Base-by-base conservation (phyloP, 1,284 basidiomycete species). In the Rhodotorula sp. region DNA sequence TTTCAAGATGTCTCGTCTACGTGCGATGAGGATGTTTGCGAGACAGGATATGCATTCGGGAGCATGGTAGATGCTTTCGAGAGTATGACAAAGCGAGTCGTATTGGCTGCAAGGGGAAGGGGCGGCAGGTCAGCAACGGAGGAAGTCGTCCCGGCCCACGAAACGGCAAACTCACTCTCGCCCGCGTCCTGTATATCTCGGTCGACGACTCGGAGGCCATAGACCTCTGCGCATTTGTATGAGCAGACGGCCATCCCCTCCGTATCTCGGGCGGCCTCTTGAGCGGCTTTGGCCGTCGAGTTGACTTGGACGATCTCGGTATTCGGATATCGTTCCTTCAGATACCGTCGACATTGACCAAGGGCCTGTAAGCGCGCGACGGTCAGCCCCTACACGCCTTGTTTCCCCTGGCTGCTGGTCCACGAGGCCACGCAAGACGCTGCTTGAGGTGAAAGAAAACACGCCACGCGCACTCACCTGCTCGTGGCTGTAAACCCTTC, bases 171-270 rank as follows among this genome's bases (percentile, higher is more conserved):
- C 76, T 67, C 63, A 78, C 78, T 63, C 46, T 56, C 65, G 1
- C 78, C 76, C 2, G 70, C 77, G 47, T 79, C 78, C 62, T 79
- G 78, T 14, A 79, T 78, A 34, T 79, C 70, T 5, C 62, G 74
- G 51, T 79, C 78, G 3, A 79, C 58, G 0, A 78, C 68, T 7
- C 69, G 58, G 3, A 79, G 67, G 8, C 56, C 69, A 39, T 79
- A 79, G 39, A 78, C 76, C 47, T 77, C 70, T 1, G 77, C 73
- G 57, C 78, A 79, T 54, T 75, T 74, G 23, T 71, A 46, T 6
- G 77, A 76, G 31, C 76, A 78, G 39, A 79, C 74, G 14, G 78
- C 78, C 39, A 78, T 56, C 20, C 67, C 73, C n/a, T 70, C 64
- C 1, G 54, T 47, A 43, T 78, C 77, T 16, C 58, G 20, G 6